Percentiles rank a stretch among this genome's conserved stretches.
phyloP scores from a whole-genome alignment of 129 eudicot genomes.

The Erigeron canadensis region DNA sequence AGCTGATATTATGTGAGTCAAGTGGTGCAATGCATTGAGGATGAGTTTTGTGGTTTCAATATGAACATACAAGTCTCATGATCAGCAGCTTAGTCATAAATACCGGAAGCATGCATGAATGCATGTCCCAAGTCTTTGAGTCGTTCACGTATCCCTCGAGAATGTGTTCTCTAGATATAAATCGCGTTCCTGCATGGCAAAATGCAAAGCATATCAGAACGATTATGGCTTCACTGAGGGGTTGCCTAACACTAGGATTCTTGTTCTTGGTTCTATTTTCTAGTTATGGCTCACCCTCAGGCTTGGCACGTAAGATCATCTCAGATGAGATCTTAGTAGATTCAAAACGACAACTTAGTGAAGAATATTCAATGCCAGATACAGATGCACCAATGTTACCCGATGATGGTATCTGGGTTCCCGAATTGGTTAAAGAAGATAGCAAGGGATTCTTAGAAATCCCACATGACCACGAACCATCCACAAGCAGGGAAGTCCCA shows the following conservation, averaged over 20 bases:
- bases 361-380: neutral
- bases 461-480: neutral
- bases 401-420: neutral
- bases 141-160: constrained; percentile 16
- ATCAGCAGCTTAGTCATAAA: constrained; percentile 10
- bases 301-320: constrained; percentile 15
- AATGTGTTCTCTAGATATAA: constrained; percentile 2
- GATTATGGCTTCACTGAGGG: constrained; percentile 29
- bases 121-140: constrained; percentile 23
- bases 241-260: constrained; percentile 20
- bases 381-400: neutral
- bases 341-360: constrained; percentile 16
- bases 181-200: neutral
- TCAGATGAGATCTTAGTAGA: constrained; percentile 12
- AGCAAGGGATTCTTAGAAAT: constrained; percentile 2
- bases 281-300: constrained; percentile 19
- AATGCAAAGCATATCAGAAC: constrained; percentile 8
- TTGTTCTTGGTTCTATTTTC: constrained; percentile 26
- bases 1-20: constrained; percentile 9
- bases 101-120: constrained; percentile 6
- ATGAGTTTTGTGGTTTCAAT: constrained; percentile 20
- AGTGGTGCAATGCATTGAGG: constrained; percentile 25
- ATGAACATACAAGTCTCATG: constrained; percentile 26
- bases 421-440: constrained; percentile 19
- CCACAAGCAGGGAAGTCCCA: constrained; percentile 2